Conservation (phyloP, 2,329 filamentous ascomycete species). For the Ploettnerulaceae sp. region DNA sequence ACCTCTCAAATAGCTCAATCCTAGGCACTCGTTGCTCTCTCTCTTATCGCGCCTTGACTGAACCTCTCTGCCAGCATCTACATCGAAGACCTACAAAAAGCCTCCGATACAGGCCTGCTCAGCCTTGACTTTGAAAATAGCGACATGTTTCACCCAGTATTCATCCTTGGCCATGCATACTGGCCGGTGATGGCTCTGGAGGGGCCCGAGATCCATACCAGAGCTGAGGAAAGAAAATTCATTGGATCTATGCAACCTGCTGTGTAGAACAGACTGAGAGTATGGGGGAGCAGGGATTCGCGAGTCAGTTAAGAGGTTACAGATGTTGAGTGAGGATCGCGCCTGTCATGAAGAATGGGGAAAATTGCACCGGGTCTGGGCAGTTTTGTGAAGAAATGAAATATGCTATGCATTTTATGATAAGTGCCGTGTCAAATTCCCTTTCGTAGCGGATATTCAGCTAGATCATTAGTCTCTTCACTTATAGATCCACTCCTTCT, state of each 20-base stretch:
- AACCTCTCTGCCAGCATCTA: slow-evolving; percentile 14
- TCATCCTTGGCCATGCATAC: slow-evolving; percentile 15
- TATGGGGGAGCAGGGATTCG: slow-evolving; percentile 6
- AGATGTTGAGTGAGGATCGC: slow-evolving; percentile 13
- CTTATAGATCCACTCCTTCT: too few species aligned
- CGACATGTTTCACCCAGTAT: slow-evolving; percentile 17
- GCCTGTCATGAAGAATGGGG: slow-evolving; percentile 14
- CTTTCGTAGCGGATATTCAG: too few species aligned
- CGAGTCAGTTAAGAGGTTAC: slow-evolving; percentile 10
- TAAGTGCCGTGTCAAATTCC: too few species aligned
- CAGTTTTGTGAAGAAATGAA: too few species aligned
- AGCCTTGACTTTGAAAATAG: slow-evolving; percentile 14
- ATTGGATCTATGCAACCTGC: slow-evolving; percentile 18
- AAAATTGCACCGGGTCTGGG: slow-evolving; percentile 6
- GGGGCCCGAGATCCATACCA: not conserved
- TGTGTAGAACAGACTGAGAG: slow-evolving; percentile 12
- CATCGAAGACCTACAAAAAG: slow-evolving; percentile 11
- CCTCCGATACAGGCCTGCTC: slow-evolving; percentile 7
- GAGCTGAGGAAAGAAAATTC: slow-evolving; percentile 7
- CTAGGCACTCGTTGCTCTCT: slow-evolving; percentile 1
- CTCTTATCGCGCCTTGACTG: slow-evolving; percentile 1
- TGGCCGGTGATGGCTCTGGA: slow-evolving; percentile 5
- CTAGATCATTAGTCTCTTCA: too few species aligned
- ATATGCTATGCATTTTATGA: too few species aligned
- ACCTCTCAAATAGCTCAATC: slow-evolving; percentile 5